Evolutionary conservation across 192 early-diverging fungal genomes (phyloP).

Genomic region (Chytriomyces sp.): DNA sequence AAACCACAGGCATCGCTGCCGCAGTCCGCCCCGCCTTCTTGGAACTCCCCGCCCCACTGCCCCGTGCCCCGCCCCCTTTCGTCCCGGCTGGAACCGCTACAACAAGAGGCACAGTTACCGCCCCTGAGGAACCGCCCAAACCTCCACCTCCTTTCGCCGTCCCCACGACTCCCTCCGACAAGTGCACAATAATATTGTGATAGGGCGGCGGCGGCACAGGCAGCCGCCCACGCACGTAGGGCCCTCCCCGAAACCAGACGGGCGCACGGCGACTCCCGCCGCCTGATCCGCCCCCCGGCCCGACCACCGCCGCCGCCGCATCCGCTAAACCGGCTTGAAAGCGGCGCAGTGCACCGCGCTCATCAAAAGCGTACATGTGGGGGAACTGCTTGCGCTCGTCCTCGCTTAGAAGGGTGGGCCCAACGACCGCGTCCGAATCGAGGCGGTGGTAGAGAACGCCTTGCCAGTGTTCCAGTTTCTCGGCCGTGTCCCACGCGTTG

Average conservation of each 20-base stretch:
- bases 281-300: neutral
- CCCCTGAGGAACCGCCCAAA: neutral
- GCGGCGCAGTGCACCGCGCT: neutral
- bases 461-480: constrained; percentile 15
- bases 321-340: neutral
- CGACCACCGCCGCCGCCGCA: neutral
- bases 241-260: no score
- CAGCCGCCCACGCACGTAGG: neutral
- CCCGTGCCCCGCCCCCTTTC: neutral
- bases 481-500: constrained; percentile 26
- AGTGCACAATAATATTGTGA: constrained; percentile 1
- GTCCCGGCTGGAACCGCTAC: neutral
- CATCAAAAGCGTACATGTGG: constrained; percentile 20
- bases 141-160: neutral
- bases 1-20: neutral
- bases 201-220: constrained; percentile 8
- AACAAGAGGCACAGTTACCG: neutral
- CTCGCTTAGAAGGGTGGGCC: constrained; percentile 9
- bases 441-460: constrained; percentile 21
- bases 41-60: neutral
- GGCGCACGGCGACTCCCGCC: neutral
- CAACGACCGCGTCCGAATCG: neutral
- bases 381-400: constrained; percentile 1
- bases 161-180: neutral
- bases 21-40: neutral